Evolutionary conservation across 495 filamentous ascomycete genomes (phyloP).

Genomic region (Penicilliopsis zonata): DNA sequence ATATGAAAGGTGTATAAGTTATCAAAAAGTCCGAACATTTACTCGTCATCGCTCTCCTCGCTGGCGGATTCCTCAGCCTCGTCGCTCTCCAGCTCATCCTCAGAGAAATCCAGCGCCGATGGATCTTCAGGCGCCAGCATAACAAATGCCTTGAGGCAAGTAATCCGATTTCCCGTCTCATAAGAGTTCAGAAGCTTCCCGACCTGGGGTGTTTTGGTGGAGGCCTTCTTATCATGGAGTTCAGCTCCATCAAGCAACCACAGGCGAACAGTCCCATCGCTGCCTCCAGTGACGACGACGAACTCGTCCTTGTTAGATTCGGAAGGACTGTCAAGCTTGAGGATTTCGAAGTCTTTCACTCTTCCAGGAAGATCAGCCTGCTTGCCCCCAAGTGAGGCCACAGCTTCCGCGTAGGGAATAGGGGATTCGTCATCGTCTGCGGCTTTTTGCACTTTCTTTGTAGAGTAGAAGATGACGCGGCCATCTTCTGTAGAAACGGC

Average conservation of each 20-base stretch:
- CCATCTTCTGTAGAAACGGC: constrained; percentile 91
- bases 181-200: constrained; percentile 67
- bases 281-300: constrained; percentile 63
- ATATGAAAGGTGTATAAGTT: constrained; percentile 3
- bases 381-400: constrained; percentile 73
- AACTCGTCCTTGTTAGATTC: constrained; percentile 26
- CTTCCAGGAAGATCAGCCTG: constrained; percentile 51
- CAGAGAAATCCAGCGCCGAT: constrained; percentile 20
- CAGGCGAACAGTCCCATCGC: constrained; percentile 68
- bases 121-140: constrained; percentile 46
- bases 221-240: constrained; percentile 10
- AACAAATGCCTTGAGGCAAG: constrained; percentile 73
- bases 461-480: constrained; percentile 73
- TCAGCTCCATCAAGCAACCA: constrained; percentile 46
- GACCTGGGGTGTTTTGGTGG: constrained; percentile 33
- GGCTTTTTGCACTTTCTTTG: constrained; percentile 25
- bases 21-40: constrained; percentile 2
- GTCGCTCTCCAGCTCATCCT: constrained; percentile 21
- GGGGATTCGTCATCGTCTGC: constrained; percentile 21
- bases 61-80: constrained; percentile 32
- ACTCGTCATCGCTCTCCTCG: constrained; percentile 34
- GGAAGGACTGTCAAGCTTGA: constrained; percentile 31
- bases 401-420: constrained; percentile 38
- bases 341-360: constrained; percentile 77
- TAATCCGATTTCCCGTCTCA: constrained; percentile 80